Conservation (phyloP, 2,329 filamentous ascomycete species). For the Metarhizium brunneum region DNA sequence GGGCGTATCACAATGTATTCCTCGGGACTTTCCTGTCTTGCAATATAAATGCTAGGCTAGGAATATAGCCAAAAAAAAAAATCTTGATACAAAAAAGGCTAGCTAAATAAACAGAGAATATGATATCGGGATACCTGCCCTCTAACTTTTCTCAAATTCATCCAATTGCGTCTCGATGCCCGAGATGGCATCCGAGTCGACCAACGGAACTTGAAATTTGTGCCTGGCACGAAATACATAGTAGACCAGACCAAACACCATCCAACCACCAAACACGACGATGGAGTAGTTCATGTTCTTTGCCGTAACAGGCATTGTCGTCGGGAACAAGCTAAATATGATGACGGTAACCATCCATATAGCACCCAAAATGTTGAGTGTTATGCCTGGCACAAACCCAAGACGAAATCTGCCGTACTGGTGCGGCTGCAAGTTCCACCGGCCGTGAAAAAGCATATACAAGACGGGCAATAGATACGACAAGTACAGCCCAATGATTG, state of each 20-base stretch:
- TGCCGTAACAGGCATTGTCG: constrained; percentile 26
- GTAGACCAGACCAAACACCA: constrained; percentile 23
- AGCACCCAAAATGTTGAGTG: constrained; percentile 30
- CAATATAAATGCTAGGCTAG: no score
- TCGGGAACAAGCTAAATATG: constrained; percentile 36
- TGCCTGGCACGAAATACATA: constrained; percentile 16
- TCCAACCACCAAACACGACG: constrained; percentile 32
- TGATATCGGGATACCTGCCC: no score
- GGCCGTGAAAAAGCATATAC: constrained; percentile 26
- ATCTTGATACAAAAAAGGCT: no score
- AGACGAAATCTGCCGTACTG: constrained; percentile 20
- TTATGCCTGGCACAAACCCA: constrained; percentile 20
- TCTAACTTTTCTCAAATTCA: neutral
- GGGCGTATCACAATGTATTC: no score
- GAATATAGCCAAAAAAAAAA: no score
- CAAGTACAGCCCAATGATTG: constrained; percentile 32
- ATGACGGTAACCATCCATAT: constrained; percentile 34
- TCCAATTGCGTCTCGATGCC: neutral
- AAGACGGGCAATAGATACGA: constrained; percentile 32
- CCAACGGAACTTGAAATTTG: constrained; percentile 18
- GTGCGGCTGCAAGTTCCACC: constrained; percentile 11
- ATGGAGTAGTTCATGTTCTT: constrained; percentile 38
- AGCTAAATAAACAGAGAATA: no score
- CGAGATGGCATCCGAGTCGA: neutral
- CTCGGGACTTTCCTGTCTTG: no score